Conservation (phyloP, 176 grass and related monocot genomes). For the Eragrostis nindensis region DNA sequence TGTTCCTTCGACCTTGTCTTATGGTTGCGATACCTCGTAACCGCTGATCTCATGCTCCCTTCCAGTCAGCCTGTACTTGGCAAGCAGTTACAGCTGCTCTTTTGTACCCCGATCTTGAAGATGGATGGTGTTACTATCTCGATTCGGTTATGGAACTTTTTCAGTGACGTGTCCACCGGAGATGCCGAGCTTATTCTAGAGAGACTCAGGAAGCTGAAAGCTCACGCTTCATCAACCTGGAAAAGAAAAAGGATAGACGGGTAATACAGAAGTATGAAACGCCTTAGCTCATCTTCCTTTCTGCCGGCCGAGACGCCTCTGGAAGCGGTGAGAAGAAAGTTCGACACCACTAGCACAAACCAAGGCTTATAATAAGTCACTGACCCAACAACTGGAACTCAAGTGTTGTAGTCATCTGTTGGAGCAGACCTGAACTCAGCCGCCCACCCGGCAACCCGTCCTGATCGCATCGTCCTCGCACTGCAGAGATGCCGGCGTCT, state of each 20-base stretch:
- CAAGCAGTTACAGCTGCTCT: neutral
- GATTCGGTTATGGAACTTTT: neutral
- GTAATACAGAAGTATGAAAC: too few species aligned
- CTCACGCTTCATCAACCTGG: too few species aligned
- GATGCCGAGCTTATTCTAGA: slow-evolving; percentile 16
- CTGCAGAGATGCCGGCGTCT: slow-evolving; percentile 1
- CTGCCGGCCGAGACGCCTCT: neutral
- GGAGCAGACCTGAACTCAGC: neutral
- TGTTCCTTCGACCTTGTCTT: neutral
- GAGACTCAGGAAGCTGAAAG: neutral
- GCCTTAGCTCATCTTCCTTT: too few species aligned
- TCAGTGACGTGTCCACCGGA: neutral
- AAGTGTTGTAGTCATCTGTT: too few species aligned
- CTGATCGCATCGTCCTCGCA: neutral
- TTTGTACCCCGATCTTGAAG: neutral
- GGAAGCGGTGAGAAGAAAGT: neutral
- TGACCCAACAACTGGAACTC: neutral
- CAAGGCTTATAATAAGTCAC: slow-evolving; percentile 9
- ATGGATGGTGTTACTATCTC: neutral
- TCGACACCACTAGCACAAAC: too few species aligned
- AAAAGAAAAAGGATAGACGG: neutral
- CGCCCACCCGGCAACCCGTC: neutral
- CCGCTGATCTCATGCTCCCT: neutral
- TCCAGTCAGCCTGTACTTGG: neutral
- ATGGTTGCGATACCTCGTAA: neutral